Conservation (phyloP, 1,284 basidiomycete genomes). For the Cutaneotrichosporon dermatis region DNA sequence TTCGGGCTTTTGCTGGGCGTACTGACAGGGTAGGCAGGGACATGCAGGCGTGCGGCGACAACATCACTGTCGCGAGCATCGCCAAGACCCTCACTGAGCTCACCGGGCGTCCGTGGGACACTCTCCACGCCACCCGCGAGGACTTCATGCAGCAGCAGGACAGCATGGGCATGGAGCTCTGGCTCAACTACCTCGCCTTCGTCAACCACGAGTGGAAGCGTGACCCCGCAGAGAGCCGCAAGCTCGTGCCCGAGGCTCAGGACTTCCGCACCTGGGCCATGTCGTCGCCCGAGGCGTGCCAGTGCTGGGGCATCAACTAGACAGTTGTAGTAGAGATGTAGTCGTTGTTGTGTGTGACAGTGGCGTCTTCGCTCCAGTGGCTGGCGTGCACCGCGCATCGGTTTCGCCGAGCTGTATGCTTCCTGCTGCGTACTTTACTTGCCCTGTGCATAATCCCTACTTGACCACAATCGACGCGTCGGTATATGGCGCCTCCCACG, state of each 20-base stretch:
- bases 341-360: no score
- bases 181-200: slow-evolving; percentile 21
- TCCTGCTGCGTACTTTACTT: no score
- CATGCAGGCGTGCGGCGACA: slow-evolving; percentile 13
- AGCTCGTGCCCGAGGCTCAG: slow-evolving; percentile 10
- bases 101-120: slow-evolving; percentile 4
- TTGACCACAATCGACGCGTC: neutral
- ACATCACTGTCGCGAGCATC: slow-evolving; percentile 11
- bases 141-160: slow-evolving; percentile 5
- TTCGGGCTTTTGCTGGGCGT: no score
- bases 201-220: slow-evolving; percentile 8
- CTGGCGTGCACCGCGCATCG: no score
- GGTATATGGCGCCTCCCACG: slow-evolving; percentile 21
- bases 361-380: no score
- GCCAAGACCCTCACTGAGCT: slow-evolving; percentile 5
- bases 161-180: slow-evolving; percentile 12
- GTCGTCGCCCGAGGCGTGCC: no score
- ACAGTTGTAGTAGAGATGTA: no score
- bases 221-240: slow-evolving; percentile 2
- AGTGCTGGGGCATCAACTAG: no score
- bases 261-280: slow-evolving; percentile 6
- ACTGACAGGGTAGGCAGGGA: slow-evolving; percentile 13
- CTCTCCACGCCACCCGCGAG: slow-evolving; percentile 5
- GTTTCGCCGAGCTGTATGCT: no score
- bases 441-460: neutral